These are phyloP conservation scores for Fusarium humuli DNA, from an alignment of 2,329 filamentous ascomycete genomes.

Conservation along the genomic window DNA sequence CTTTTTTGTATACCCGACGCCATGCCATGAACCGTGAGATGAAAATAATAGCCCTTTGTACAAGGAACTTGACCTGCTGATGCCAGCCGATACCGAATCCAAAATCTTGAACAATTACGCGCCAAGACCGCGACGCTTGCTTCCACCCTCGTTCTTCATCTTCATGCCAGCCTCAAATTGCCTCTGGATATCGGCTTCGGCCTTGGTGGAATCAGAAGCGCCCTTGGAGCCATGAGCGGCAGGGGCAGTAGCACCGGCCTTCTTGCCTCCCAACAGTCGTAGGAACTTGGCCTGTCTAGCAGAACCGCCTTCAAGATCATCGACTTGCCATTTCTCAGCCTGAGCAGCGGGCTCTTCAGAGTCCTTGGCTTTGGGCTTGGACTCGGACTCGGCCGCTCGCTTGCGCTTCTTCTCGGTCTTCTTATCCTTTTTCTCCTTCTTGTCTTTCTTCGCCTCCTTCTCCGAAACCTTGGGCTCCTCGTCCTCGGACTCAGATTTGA, in stretches of 20 bases:
- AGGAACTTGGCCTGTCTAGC: constrained; percentile 68
- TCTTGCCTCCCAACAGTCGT: constrained; percentile 66
- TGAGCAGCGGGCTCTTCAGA: constrained; percentile 17
- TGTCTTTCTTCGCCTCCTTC: constrained; percentile 51
- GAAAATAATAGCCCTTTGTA: constrained; percentile 20
- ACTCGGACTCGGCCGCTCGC: constrained; percentile 44
- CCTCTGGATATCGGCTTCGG: constrained; percentile 65
- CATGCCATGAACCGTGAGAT: constrained; percentile 37
- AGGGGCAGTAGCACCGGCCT: constrained; percentile 52
- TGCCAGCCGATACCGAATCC: not conserved
- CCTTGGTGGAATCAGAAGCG: constrained; percentile 53
- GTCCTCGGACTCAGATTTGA: constrained; percentile 18
- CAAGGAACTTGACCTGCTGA: constrained; percentile 9
- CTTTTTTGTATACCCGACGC: constrained; percentile 48
- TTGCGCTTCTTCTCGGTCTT: constrained; percentile 54
- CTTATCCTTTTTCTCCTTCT: constrained; percentile 48
- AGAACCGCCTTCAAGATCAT: constrained; percentile 62
- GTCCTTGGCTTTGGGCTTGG: constrained; percentile 32
- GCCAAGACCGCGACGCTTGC: constrained; percentile 64
- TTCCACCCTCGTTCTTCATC: constrained; percentile 64
- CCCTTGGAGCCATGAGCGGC: constrained; percentile 37
- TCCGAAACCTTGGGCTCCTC: constrained; percentile 37
- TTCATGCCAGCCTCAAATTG: constrained; percentile 69
- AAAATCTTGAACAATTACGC: constrained; percentile 51
- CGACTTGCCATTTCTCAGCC: constrained; percentile 65